Evolutionary conservation across 176 grass and related monocot species (phyloP).

Genomic region (Triticum dicoccoides): DNA sequence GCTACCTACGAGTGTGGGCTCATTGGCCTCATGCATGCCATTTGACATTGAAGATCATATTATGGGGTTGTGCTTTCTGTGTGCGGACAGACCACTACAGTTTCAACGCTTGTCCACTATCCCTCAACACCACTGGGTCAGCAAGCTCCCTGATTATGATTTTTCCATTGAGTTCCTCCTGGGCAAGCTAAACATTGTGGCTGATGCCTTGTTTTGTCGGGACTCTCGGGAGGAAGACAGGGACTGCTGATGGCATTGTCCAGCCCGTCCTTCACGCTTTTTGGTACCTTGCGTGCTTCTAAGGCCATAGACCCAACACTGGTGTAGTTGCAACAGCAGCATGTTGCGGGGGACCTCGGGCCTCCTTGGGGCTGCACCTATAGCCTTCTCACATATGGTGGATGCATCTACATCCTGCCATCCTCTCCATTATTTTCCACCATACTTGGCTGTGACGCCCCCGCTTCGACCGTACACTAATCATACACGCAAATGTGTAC

Average conservation of each 20-base stretch:
- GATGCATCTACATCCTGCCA: neutral
- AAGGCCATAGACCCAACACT: neutral
- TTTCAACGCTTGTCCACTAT: neutral
- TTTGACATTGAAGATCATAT: neutral
- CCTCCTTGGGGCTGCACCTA: neutral
- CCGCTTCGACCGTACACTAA: too few relatives aligned
- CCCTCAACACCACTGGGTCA: neutral
- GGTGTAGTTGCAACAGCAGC: neutral
- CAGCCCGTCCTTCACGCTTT: neutral
- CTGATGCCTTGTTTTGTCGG: neutral
- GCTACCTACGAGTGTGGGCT: neutral
- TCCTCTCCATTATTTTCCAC: neutral
- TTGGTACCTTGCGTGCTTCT: neutral
- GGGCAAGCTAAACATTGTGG: neutral
- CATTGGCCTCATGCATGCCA: neutral
- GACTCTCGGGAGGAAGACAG: neutral
- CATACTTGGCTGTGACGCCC: neutral
- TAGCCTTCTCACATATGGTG: neutral
- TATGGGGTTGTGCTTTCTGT: neutral
- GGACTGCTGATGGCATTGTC: neutral
- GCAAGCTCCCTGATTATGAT: neutral
- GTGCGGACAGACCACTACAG: neutral
- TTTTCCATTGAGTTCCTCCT: neutral
- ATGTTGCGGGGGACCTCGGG: neutral
- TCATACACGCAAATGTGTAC: too few relatives aligned